Evolutionary conservation across 2,329 filamentous ascomycete species (phyloP).

Genomic region (Colletotrichum sojae): DNA sequence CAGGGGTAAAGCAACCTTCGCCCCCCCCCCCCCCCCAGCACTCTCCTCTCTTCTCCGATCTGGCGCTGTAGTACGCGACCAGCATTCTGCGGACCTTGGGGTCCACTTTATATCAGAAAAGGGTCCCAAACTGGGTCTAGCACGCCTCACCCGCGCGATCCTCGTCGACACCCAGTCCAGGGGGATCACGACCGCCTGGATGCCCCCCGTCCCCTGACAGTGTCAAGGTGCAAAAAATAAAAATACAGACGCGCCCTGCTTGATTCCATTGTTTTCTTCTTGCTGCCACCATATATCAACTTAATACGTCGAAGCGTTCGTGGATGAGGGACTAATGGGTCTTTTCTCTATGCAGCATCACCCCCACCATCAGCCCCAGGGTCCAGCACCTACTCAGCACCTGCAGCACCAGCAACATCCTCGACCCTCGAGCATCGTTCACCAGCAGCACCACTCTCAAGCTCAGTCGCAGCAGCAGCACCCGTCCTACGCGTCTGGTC

Average conservation of each 20-base stretch:
- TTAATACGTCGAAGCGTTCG: constrained; percentile 50
- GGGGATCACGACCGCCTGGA: constrained; percentile 52
- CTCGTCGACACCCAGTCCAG: constrained; percentile 59
- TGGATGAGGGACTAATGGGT: constrained; percentile 66
- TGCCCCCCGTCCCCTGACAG: constrained; percentile 61
- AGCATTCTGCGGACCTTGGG: constrained; percentile 28
- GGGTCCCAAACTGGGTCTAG: constrained; percentile 56
- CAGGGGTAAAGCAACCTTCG: constrained; percentile 47
- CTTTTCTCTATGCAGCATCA: constrained; percentile 80
- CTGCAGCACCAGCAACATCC: constrained; percentile 78
- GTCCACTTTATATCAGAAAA: constrained; percentile 42
- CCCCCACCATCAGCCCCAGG: constrained; percentile 80
- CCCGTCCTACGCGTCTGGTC: constrained; percentile 76
- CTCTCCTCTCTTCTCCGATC: constrained; percentile 38
- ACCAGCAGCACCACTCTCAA: constrained; percentile 80
- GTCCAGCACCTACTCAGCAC: constrained; percentile 76
- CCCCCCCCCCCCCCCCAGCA: constrained; percentile 4
- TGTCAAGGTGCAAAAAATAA: constrained; percentile 62
- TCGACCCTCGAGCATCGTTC: constrained; percentile 79
- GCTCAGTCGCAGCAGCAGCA: constrained; percentile 75
- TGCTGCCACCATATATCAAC: constrained; percentile 39
- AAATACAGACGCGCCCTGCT: constrained; percentile 64
- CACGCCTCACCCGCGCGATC: constrained; percentile 65
- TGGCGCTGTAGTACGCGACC: constrained; percentile 41
- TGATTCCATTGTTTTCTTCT: constrained; percentile 54